Percentiles rank a stretch among this genome's conserved stretches.
Evolutionary conservation across 176 grass and related monocot genomes (phyloP).

Genomic region (Hsuehochloa calcarea): DNA sequence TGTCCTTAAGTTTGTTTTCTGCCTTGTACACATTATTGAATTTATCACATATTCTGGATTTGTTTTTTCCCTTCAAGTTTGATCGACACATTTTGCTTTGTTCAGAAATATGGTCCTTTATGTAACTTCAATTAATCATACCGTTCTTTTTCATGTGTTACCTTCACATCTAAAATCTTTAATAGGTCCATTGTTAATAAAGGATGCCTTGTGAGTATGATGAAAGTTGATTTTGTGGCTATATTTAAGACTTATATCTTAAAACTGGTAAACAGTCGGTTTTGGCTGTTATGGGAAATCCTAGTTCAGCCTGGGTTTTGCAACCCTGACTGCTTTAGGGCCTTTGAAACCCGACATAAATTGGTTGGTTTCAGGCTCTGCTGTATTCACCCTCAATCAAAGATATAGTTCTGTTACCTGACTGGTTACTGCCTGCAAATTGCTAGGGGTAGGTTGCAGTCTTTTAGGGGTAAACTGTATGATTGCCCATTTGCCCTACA

Average conservation of each 20-base stretch:
- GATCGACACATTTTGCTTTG: neutral
- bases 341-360: neutral
- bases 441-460: neutral
- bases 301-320: neutral
- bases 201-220: neutral
- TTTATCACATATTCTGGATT: constrained; percentile 20
- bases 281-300: neutral
- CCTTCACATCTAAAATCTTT: neutral
- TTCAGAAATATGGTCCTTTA: neutral
- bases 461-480: neutral
- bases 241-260: neutral
- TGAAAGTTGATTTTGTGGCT: neutral
- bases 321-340: neutral
- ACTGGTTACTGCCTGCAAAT: neutral
- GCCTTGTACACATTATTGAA: neutral
- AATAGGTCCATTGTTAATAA: neutral
- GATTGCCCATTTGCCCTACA: neutral
- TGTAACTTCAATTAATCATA: neutral
- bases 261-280: neutral
- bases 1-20: constrained; percentile 65
- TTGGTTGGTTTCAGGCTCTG: neutral
- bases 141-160: neutral
- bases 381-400: neutral
- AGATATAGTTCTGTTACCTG: neutral
- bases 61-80: constrained; percentile 17